Conservation (phyloP, 371 early-diverging fungal species). For the Mucor racemosus region DNA sequence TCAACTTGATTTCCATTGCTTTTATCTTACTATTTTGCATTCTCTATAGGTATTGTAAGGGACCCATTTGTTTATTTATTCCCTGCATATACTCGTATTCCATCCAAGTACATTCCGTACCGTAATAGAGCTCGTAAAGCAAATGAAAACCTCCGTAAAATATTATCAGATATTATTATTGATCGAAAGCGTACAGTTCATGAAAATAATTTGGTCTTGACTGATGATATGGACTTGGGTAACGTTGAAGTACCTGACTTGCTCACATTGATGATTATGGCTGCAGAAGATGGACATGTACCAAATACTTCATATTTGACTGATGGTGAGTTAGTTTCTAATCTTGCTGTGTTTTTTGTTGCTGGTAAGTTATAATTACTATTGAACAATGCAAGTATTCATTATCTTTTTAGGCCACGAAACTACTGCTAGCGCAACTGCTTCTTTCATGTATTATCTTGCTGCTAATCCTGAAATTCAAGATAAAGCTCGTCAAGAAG, state of each 20-base stretch:
- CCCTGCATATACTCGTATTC: slow-evolving; percentile 31
- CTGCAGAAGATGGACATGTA: slow-evolving; percentile 22
- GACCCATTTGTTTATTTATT: slow-evolving; percentile 29
- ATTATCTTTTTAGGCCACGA: slow-evolving; percentile 42
- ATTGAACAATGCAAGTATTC: background rate
- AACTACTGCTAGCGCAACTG: slow-evolving; percentile 54
- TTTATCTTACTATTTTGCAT: slow-evolving; percentile 5
- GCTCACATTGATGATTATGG: slow-evolving; percentile 48
- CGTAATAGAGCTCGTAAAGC: slow-evolving; percentile 23
- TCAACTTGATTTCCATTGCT: too few relatives aligned
- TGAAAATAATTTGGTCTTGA: background rate
- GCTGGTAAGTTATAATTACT: slow-evolving; percentile 21
- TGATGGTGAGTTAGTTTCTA: slow-evolving; percentile 23
- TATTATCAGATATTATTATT: slow-evolving; percentile 25
- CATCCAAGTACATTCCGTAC: slow-evolving; percentile 30
- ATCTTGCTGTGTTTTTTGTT: slow-evolving; percentile 43
- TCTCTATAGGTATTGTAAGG: slow-evolving; percentile 20
- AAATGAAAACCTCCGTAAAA: slow-evolving; percentile 18
- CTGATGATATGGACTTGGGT: slow-evolving; percentile 9
- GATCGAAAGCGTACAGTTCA: slow-evolving; percentile 17
- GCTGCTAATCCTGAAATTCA: slow-evolving; percentile 48
- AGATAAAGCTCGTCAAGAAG: slow-evolving; percentile 54
- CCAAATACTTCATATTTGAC: slow-evolving; percentile 22
- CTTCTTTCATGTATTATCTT: slow-evolving; percentile 43
- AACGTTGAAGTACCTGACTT: slow-evolving; percentile 28